Evolutionary conservation across 345 rosid species (phyloP).

Genomic region (Trapa incisa): DNA sequence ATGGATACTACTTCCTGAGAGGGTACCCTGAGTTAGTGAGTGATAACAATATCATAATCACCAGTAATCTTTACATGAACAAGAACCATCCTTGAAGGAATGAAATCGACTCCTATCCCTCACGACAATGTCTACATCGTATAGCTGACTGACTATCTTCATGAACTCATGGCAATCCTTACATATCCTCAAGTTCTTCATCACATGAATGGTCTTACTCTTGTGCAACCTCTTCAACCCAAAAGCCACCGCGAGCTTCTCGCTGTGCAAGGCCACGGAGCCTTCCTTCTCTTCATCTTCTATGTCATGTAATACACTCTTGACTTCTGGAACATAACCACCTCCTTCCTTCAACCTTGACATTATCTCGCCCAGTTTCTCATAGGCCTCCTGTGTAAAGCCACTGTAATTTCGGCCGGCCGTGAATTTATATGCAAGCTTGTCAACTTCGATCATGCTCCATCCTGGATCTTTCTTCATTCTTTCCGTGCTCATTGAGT

Average conservation of each 20-base stretch:
- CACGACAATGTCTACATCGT: slow-evolving; percentile 42
- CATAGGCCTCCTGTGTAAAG: slow-evolving; percentile 13
- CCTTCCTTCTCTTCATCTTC: slow-evolving; percentile 20
- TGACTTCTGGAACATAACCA: slow-evolving; percentile 16
- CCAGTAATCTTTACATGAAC: slow-evolving; percentile 63
- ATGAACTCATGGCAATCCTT: slow-evolving; percentile 62
- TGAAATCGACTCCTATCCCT: slow-evolving; percentile 67
- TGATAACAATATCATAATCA: slow-evolving; percentile 10
- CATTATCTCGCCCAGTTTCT: slow-evolving; percentile 13
- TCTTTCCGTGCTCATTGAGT: slow-evolving; percentile 24
- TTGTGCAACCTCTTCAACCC: slow-evolving; percentile 41
- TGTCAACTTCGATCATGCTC: slow-evolving; percentile 42
- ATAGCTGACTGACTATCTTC: slow-evolving; percentile 34
- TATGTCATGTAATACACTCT: slow-evolving; percentile 19
- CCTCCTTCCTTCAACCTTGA: slow-evolving; percentile 14
- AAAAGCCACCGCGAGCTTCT: slow-evolving; percentile 28
- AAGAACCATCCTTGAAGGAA: slow-evolving; percentile 46
- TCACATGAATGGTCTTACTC: slow-evolving; percentile 40
- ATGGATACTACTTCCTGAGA: background rate
- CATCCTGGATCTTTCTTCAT: slow-evolving; percentile 35
- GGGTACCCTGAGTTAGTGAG: background rate
- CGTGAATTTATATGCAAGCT: slow-evolving; percentile 14
- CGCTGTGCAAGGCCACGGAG: slow-evolving; percentile 17
- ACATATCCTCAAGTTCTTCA: slow-evolving; percentile 75
- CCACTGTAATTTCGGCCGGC: slow-evolving; percentile 13